Evolutionary conservation across 140 eudicot genomes (phyloP).

Genomic region (Bidens hawaiensis): DNA sequence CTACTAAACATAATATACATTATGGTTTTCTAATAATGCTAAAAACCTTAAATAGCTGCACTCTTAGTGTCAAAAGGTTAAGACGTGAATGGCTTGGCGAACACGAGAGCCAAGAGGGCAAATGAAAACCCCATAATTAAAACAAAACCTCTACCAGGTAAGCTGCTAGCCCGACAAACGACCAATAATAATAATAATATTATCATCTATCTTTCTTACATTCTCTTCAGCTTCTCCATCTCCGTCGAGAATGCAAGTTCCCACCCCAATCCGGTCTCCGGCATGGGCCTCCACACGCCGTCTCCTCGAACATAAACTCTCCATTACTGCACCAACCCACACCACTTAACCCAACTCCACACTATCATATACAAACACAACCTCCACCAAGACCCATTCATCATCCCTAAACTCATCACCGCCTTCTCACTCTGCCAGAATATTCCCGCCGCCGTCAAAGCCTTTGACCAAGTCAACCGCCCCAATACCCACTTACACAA

Average conservation of each 20-base stretch:
- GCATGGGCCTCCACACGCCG: slow-evolving; percentile 76
- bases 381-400: slow-evolving; percentile 61
- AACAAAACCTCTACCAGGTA: too few species aligned
- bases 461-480: slow-evolving; percentile 44
- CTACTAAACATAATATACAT: too few species aligned
- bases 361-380: slow-evolving; percentile 60
- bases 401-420: slow-evolving; percentile 63
- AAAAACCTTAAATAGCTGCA: too few species aligned
- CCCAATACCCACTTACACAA: slow-evolving; percentile 70
- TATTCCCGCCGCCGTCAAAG: slow-evolving; percentile 43
- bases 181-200: too few species aligned
- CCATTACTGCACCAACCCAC: slow-evolving; percentile 49
- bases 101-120: too few species aligned
- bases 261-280: slow-evolving; percentile 68
- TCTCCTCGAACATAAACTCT: slow-evolving; percentile 58
- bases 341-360: slow-evolving; percentile 56
- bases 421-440: slow-evolving; percentile 63
- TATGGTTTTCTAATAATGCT: too few species aligned
- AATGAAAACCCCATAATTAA: too few species aligned
- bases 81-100: too few species aligned
- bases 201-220: slow-evolving; percentile 15
- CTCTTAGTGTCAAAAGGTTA: too few species aligned
- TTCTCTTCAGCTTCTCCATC: not conserved
- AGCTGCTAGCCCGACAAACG: too few species aligned
- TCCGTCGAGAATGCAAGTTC: slow-evolving; percentile 43